Conservation (phyloP, 176 grass and related monocot species). For the Carex parvula region DNA sequence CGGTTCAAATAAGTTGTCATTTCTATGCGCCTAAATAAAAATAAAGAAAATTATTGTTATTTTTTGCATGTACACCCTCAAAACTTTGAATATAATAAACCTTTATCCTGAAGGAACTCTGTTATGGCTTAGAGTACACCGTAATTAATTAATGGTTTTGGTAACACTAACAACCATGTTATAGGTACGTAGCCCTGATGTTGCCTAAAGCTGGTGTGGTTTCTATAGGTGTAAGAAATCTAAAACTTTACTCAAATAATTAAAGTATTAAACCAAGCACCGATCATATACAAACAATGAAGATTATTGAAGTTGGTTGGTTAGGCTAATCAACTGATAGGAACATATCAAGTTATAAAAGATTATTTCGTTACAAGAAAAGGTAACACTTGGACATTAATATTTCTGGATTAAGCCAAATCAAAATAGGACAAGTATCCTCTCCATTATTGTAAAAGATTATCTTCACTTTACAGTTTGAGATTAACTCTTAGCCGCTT, state of each 20-base stretch:
- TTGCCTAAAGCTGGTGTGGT: background rate
- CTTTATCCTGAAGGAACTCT: no score
- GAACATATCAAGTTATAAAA: no score
- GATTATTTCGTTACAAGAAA: no score
- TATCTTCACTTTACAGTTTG: no score
- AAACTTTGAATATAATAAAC: background rate
- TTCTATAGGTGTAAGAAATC: background rate
- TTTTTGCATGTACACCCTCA: background rate
- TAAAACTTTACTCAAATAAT: background rate
- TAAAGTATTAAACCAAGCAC: background rate
- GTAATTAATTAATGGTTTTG: background rate
- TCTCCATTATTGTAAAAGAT: no score
- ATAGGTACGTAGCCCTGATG: background rate
- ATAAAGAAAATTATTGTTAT: no score
- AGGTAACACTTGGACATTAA: no score
- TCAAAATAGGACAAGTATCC: no score
- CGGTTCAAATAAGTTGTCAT: slow-evolving; percentile 15
- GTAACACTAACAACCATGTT: slow-evolving; percentile 1
- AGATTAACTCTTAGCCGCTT: no score
- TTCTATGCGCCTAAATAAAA: background rate
- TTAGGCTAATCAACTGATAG: slow-evolving; percentile 12
- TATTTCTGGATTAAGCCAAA: no score
- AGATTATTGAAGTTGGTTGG: slow-evolving; percentile 24
- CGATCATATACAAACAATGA: background rate
- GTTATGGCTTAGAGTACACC: no score